phyloP scores from a whole-genome alignment of 2,329 filamentous ascomycete species.

The Lecanicillium sp. region DNA sequence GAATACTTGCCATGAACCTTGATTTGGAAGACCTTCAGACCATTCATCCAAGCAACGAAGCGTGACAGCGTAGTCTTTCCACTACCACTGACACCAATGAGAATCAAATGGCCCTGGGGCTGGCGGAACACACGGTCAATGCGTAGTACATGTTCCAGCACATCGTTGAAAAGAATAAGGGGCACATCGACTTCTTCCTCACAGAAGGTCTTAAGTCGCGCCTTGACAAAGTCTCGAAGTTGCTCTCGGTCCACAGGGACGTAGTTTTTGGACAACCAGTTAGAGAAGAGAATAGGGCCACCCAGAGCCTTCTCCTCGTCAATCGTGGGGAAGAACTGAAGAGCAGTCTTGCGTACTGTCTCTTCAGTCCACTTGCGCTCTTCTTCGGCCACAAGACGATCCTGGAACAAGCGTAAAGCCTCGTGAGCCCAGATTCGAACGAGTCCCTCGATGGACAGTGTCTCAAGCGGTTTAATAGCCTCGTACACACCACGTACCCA shows the following conservation, averaged over 20 bases:
- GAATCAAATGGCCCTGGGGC: conserved; percentile 93
- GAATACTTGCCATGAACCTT: conserved; percentile 99
- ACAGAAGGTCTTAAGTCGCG: conserved; percentile 93
- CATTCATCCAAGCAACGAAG: conserved; percentile 99
- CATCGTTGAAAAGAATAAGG: conserved; percentile 98
- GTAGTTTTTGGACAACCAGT: conserved; percentile 99
- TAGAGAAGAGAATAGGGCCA: conserved; percentile 94
- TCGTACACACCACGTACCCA: conserved; percentile 98
- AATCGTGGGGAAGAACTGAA: conserved; percentile 92
- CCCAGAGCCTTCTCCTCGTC: conserved; percentile 83
- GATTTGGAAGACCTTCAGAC: conserved; percentile 97
- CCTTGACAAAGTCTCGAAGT: conserved; percentile 94
- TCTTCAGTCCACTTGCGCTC: conserved; percentile 94
- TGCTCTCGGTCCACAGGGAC: conserved; percentile 93
- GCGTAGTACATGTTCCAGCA: conserved; percentile 92
- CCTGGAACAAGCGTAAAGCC: conserved; percentile 90
- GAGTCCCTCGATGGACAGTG: conserved; percentile 78
- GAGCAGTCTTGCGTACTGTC: conserved; percentile 73
- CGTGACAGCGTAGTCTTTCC: conserved; percentile 97
- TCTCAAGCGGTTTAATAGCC: conserved; percentile 86
- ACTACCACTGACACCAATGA: conserved; percentile 97
- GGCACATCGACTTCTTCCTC: conserved; percentile 99
- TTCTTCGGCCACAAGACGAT: conserved; percentile 89
- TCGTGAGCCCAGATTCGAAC: conserved; percentile 98
- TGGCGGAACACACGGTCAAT: conserved; percentile 99